Evolutionary conservation across 192 early-diverging fungal species (phyloP).

Genomic region (Coemansia sp.): DNA sequence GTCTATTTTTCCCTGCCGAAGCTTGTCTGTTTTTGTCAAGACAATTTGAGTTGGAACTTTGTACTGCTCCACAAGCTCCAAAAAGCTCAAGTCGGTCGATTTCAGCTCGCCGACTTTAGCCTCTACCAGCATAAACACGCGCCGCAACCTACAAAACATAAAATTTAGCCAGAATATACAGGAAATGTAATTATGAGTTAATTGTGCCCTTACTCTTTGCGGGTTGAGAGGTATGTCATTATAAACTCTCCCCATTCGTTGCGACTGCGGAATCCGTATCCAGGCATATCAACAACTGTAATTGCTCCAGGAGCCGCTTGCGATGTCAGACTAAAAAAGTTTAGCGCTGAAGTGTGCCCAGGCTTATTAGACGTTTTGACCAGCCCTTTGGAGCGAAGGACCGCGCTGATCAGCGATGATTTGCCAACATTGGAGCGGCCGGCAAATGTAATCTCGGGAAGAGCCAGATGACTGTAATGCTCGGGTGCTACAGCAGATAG

Average conservation of each 20-base stretch:
- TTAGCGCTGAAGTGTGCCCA: constrained; percentile 44
- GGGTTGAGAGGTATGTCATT: constrained; percentile 36
- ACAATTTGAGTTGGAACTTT: constrained; percentile 32
- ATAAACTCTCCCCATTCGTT: constrained; percentile 53
- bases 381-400: constrained; percentile 30
- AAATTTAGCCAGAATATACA: background rate
- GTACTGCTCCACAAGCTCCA: constrained; percentile 38
- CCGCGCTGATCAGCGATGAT: constrained; percentile 48
- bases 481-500: constrained; percentile 29
- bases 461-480: constrained; percentile 21
- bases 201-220: constrained; percentile 27
- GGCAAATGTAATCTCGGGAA: constrained; percentile 49
- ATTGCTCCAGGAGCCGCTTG: constrained; percentile 15
- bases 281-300: constrained; percentile 55
- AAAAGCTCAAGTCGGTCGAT: constrained; percentile 34
- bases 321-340: constrained; percentile 42
- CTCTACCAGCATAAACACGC: constrained; percentile 52
- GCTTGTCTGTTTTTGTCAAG: constrained; percentile 52
- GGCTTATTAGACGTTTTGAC: constrained; percentile 53
- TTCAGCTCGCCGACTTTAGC: constrained; percentile 55
- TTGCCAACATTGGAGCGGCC: constrained; percentile 56
- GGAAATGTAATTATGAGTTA: no score
- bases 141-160: constrained; percentile 24
- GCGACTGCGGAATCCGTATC: constrained; percentile 54
- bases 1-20: constrained; percentile 27